Conservation (phyloP, 176 grass and related monocot species). For the Oryza nivara region DNA sequence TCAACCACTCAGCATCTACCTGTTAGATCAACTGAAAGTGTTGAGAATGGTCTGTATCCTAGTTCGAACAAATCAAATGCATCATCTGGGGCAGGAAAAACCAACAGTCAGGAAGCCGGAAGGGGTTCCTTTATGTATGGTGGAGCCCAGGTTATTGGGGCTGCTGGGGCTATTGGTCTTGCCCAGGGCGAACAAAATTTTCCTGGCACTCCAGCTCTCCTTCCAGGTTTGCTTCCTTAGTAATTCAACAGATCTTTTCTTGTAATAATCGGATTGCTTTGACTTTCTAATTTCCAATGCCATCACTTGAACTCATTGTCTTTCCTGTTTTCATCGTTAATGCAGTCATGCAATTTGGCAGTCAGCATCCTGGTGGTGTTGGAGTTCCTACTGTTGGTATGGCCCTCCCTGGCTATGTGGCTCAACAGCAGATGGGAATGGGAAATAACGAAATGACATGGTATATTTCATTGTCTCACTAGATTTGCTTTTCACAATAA, state of each 20-base stretch:
- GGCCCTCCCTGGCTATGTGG: conserved; percentile 92
- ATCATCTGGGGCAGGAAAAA: conserved; percentile 49
- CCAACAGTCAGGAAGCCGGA: conserved; percentile 62
- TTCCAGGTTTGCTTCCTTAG: conserved; percentile 75
- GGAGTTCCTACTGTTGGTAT: conserved; percentile 90
- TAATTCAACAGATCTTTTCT: conserved; percentile 17
- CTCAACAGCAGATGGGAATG: conserved; percentile 89
- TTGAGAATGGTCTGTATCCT: conserved; percentile 52
- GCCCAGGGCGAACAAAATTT: conserved; percentile 82
- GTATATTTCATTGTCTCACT: conserved; percentile 53
- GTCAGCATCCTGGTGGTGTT: conserved; percentile 74
- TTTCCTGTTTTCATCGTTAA: conserved; percentile 30
- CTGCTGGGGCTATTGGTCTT: conserved; percentile 65
- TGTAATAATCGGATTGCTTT: not conserved
- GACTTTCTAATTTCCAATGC: conserved; percentile 11
- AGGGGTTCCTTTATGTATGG: conserved; percentile 65
- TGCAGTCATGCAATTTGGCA: conserved; percentile 90
- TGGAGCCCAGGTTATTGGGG: conserved; percentile 76
- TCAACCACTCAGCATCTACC: conserved; percentile 45
- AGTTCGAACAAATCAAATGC: conserved; percentile 52
- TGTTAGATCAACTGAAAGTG: conserved; percentile 58
- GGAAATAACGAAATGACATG: conserved; percentile 91
- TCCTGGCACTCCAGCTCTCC: conserved; percentile 90
- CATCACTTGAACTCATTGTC: not conserved
- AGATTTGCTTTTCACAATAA: not conserved